These are phyloP conservation scores for Monilinia fructigena DNA, from an alignment of 2,329 filamentous ascomycete genomes.

Conservation along the genomic window DNA sequence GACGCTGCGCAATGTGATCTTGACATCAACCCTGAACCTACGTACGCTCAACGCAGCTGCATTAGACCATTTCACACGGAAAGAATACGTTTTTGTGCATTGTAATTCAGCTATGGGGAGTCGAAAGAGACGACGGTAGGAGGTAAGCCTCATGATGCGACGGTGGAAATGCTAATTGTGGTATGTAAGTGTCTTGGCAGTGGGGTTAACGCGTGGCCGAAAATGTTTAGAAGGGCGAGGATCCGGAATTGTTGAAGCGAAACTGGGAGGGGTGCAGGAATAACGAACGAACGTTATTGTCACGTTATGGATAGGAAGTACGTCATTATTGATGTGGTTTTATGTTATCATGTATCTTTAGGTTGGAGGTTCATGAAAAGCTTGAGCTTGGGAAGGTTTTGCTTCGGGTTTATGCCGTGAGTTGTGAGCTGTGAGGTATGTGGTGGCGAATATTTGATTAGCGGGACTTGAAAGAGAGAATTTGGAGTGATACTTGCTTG, in stretches of 20 bases:
- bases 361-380: background rate
- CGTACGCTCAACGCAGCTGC: too few relatives aligned
- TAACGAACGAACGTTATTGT: background rate
- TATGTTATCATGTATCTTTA: background rate
- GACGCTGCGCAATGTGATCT: too few relatives aligned
- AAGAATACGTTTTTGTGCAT: too few relatives aligned
- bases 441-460: too few relatives aligned
- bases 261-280: background rate
- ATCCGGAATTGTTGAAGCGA: background rate
- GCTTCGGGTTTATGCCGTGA: too few relatives aligned
- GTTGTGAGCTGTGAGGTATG: too few relatives aligned
- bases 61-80: too few relatives aligned
- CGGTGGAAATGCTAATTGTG: too few relatives aligned
- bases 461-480: too few relatives aligned
- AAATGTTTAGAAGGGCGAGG: background rate
- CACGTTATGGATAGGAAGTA: background rate
- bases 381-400: too few relatives aligned
- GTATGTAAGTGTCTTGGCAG: slow-evolving; percentile 1
- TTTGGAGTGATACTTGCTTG: too few relatives aligned
- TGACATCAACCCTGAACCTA: too few relatives aligned
- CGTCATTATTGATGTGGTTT: background rate
- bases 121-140: background rate
- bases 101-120: background rate
- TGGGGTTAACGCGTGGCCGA: background rate
- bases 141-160: background rate